A percentile compares a stretch with the other conserved stretches of the same genome.
These are phyloP conservation scores for Corylus americana DNA, from an alignment of 306 rosid genomes.

Conservation along the genomic window DNA sequence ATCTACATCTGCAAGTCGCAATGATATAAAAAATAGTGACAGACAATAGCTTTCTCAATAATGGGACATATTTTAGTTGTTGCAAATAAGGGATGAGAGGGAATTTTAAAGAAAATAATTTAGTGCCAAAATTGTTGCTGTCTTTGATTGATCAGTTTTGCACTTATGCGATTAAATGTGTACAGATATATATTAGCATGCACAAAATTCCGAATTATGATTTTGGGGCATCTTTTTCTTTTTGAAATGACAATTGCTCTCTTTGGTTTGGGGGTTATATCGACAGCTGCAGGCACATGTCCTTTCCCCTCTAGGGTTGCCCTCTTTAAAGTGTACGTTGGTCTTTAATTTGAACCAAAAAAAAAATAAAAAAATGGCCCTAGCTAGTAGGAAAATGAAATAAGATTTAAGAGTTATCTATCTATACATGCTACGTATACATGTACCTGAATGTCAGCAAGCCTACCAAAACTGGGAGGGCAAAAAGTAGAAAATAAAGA, in stretches of 20 bases:
- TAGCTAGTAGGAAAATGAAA: too few species aligned
- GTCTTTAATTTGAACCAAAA: too few species aligned
- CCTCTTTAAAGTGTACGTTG: too few species aligned
- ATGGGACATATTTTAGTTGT: conserved; percentile 1
- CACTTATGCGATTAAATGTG: background rate
- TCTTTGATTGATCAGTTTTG: conserved; percentile 13
- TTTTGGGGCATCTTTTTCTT: background rate
- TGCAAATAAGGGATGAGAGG: background rate
- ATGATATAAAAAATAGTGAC: conserved; percentile 25
- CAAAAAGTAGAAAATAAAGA: too few species aligned
- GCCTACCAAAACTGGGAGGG: too few species aligned
- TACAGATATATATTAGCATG: conserved; percentile 11
- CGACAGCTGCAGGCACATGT: too few species aligned
- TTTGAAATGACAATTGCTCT: background rate
- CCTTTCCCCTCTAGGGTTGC: too few species aligned
- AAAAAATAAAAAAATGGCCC: too few species aligned
- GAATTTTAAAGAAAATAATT: background rate
- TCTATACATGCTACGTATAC: too few species aligned
- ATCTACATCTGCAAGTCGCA: conserved; percentile 27
- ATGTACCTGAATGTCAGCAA: too few species aligned
- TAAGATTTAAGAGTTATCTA: too few species aligned
- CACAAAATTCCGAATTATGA: background rate
- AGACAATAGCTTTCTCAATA: background rate
- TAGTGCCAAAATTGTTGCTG: conserved; percentile 1
- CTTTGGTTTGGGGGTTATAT: too few species aligned